These are phyloP conservation scores for Hypoxylon sp. DNA, from an alignment of 2,329 filamentous ascomycete genomes.

Conservation along the genomic window DNA sequence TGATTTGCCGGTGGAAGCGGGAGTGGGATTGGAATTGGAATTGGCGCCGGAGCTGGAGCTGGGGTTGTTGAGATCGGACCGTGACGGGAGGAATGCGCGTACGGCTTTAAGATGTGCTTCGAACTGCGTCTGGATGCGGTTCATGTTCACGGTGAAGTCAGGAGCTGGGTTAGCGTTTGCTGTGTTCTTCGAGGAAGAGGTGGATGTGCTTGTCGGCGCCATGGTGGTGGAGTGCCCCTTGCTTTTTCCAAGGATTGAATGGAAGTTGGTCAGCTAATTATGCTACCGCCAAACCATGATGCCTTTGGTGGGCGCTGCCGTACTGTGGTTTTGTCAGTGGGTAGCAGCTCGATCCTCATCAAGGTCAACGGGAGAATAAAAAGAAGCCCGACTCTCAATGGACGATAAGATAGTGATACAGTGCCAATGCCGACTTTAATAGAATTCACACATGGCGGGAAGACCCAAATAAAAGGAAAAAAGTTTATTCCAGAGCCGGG, in stretches of 20 bases:
- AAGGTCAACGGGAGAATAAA: conserved; percentile 16
- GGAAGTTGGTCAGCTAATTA: not conserved
- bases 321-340: not conserved
- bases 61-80: conserved; percentile 23
- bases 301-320: not conserved
- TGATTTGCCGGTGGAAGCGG: conserved; percentile 11
- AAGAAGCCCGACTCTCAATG: conserved; percentile 7
- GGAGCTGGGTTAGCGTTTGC: conserved; percentile 52
- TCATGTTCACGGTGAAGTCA: conserved; percentile 52
- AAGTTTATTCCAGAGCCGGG: conserved; percentile 22
- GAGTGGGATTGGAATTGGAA: no score
- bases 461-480: not conserved
- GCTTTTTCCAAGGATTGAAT: not conserved
- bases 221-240: conserved; percentile 35
- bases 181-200: conserved; percentile 38
- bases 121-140: conserved; percentile 51
- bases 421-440: not conserved
- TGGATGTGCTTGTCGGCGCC: conserved; percentile 45
- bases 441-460: conserved; percentile 5
- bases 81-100: conserved; percentile 32
- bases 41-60: not conserved
- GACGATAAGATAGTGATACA: conserved; percentile 38
- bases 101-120: conserved; percentile 44
- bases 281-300: conserved; percentile 33
- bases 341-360: not conserved